Conservation (phyloP, 2,329 filamentous ascomycete genomes). For the Colletotrichum gloeosporioides region DNA sequence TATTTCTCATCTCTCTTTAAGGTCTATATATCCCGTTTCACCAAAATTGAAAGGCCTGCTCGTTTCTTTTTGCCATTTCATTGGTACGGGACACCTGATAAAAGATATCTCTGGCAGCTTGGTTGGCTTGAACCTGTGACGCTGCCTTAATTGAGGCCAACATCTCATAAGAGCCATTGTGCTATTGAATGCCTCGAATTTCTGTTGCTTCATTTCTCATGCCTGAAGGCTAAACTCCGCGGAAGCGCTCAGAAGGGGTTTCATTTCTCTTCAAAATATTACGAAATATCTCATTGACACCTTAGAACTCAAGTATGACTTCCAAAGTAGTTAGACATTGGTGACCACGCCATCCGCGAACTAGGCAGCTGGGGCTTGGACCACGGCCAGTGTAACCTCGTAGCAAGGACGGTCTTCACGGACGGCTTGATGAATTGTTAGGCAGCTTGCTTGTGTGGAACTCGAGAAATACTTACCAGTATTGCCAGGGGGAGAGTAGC, state of each 20-base stretch:
- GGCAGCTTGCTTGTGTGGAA: not conserved
- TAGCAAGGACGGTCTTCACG: conserved; percentile 7
- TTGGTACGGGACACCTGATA: too few relatives aligned
- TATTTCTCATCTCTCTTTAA: not conserved
- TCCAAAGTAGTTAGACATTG: not conserved
- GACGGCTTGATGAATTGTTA: not conserved
- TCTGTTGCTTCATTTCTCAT: not conserved
- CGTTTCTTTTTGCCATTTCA: not conserved
- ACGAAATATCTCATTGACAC: not conserved
- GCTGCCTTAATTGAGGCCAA: too few relatives aligned
- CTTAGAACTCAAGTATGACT: not conserved
- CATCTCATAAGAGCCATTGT: not conserved
- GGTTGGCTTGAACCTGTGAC: too few relatives aligned
- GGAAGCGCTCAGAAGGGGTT: not conserved
- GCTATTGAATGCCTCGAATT: not conserved
- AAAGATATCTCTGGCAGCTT: too few relatives aligned
- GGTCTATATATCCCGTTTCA: not conserved
- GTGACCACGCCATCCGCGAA: not conserved
- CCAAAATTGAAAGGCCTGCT: not conserved
- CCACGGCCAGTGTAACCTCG: not conserved
- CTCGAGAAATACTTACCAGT: conserved; percentile 30
- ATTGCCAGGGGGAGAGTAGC: conserved; percentile 46
- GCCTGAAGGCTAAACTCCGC: not conserved
- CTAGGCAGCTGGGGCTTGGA: not conserved
- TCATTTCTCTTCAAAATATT: not conserved